These are phyloP conservation scores for Pseudogymnoascus sp. DNA, from an alignment of 2,329 filamentous ascomycete species.

Conservation along the genomic window DNA sequence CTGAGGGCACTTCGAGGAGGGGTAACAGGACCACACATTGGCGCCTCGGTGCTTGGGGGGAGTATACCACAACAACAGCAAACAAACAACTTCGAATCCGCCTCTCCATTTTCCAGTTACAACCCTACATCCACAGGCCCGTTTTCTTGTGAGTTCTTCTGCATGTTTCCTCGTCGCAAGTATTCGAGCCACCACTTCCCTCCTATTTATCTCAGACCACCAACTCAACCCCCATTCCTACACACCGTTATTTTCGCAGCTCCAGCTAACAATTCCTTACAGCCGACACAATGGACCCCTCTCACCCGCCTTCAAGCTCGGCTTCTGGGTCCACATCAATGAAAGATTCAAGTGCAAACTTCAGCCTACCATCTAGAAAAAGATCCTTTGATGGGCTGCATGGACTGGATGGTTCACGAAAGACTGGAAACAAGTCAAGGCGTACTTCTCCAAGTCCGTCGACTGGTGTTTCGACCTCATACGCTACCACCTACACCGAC, in stretches of 20 bases:
- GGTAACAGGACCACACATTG: not conserved
- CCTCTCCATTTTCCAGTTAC: not conserved
- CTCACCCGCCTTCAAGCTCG: not conserved
- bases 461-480: slow-evolving; percentile 20
- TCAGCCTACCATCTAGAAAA: not conserved
- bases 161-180: not conserved
- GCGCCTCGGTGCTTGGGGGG: not conserved
- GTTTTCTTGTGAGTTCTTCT: slow-evolving; percentile 2
- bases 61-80: not conserved
- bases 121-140: not conserved
- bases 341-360: not conserved
- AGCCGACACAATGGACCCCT: not conserved
- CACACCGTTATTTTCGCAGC: not conserved
- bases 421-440: slow-evolving; percentile 22
- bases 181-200: not conserved
- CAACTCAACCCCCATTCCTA: not conserved
- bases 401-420: not conserved
- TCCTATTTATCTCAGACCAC: not conserved
- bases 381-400: not conserved
- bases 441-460: slow-evolving; percentile 25
- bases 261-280: not conserved
- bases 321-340: not conserved
- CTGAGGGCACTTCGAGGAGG: not conserved
- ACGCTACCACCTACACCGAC: slow-evolving; percentile 14
- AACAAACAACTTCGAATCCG: not conserved